Percentiles rank a stretch among this genome's conserved stretches.
These are phyloP conservation scores for Fusarium nisikadoi DNA, from an alignment of 2,329 filamentous ascomycete species.

Conservation along the genomic window DNA sequence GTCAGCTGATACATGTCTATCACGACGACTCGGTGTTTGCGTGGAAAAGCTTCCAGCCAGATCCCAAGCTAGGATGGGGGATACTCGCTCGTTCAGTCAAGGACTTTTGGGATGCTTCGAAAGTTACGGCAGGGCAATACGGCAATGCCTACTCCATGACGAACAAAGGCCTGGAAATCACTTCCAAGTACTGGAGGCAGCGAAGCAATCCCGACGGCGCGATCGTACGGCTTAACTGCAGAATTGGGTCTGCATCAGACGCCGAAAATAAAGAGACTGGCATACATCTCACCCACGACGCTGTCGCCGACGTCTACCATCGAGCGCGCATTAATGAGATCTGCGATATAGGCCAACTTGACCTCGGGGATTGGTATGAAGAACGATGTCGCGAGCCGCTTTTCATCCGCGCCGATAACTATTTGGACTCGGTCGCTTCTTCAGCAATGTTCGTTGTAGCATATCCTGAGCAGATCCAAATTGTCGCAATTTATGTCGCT, in stretches of 20 bases:
- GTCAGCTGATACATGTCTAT: background rate
- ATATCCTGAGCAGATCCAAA: background rate
- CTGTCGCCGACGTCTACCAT: background rate
- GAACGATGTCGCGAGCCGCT: background rate
- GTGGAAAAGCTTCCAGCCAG: background rate
- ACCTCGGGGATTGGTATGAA: background rate
- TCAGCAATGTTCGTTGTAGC: background rate
- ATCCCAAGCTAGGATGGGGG: background rate
- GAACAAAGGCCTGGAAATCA: background rate
- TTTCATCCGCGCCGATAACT: background rate
- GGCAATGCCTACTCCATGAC: background rate
- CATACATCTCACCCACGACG: background rate
- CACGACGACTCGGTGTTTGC: background rate
- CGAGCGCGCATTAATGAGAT: background rate
- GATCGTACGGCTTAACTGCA: background rate
- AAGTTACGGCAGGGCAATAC: background rate
- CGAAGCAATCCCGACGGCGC: background rate
- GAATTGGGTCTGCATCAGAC: background rate
- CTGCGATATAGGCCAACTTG: background rate
- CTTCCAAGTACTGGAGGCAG: background rate
- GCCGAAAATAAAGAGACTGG: background rate
- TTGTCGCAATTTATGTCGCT: background rate
- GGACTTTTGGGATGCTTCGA: background rate
- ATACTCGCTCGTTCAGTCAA: background rate
- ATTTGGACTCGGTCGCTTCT: rapidly evolving